A percentile compares a stretch with the other conserved stretches of the same genome.
Evolutionary conservation across 2,329 filamentous ascomycete genomes (phyloP).

Genomic region (Ophiostoma piceae): DNA sequence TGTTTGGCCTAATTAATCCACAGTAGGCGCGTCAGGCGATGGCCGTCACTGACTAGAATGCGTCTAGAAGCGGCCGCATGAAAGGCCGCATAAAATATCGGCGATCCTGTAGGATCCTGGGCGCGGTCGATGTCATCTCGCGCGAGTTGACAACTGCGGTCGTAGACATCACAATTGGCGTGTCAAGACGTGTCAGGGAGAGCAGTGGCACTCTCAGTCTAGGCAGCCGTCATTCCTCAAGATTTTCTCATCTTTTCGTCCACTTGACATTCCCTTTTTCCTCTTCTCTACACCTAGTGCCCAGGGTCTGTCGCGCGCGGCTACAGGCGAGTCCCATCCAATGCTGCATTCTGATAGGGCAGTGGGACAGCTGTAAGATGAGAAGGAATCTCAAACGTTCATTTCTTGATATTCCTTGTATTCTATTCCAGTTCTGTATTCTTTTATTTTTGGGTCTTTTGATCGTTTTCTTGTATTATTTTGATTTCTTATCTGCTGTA

Average conservation of each 20-base stretch:
- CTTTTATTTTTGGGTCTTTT: too few relatives aligned
- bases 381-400: background rate
- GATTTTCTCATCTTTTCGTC: background rate
- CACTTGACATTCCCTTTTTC: background rate
- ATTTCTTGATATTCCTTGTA: background rate
- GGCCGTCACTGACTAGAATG: background rate
- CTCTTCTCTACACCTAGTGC: background rate
- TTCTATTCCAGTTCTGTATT: too few relatives aligned
- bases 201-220: background rate
- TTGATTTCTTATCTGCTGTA: too few relatives aligned
- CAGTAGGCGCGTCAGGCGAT: background rate
- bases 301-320: constrained; percentile 18
- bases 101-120: constrained; percentile 6
- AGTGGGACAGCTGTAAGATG: background rate
- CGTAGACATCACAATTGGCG: background rate
- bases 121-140: background rate
- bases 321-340: constrained; percentile 10
- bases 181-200: background rate
- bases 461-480: too few relatives aligned
- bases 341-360: constrained; percentile 16
- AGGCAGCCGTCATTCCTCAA: background rate
- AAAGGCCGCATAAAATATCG: background rate
- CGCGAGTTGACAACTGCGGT: background rate
- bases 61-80: background rate
- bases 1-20: background rate